Conservation (phyloP, 163 green algal species). For the Scenedesmus sp. region DNA sequence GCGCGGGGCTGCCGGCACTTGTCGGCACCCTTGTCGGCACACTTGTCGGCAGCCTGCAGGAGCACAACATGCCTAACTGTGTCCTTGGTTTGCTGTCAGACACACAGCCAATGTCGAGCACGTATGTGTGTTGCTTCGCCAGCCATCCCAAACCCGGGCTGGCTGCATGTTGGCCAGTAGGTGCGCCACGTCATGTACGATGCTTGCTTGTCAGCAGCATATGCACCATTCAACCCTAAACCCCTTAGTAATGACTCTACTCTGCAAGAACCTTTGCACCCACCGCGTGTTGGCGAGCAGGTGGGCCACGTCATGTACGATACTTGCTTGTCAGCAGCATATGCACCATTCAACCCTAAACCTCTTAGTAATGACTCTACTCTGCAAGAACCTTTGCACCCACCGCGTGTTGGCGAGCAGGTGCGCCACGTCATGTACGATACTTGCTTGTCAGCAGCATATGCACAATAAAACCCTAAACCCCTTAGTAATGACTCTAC, state of each 20-base stretch:
- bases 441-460: background rate
- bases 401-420: background rate
- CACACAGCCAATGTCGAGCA: no score
- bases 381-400: no score
- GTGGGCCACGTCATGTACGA: conserved; percentile 20
- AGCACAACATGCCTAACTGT: background rate
- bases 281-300: background rate
- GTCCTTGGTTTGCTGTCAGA: no score
- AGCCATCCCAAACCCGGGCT: background rate
- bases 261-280: no score
- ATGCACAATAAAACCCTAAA: background rate
- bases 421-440: conserved; percentile 19
- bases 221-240: background rate
- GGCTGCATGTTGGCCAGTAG: background rate
- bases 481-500: background rate
- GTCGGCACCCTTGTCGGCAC: no score
- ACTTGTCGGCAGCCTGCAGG: conserved; percentile 19
- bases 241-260: background rate
- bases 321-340: background rate
- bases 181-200: conserved; percentile 24
- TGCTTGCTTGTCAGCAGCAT: background rate
- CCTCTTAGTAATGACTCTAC: background rate
- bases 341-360: background rate
- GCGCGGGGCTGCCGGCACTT: no score
- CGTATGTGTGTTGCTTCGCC: no score